phyloP scores from a whole-genome alignment of 2,329 filamentous ascomycete genomes.

The Sordariomycetes sp. region DNA sequence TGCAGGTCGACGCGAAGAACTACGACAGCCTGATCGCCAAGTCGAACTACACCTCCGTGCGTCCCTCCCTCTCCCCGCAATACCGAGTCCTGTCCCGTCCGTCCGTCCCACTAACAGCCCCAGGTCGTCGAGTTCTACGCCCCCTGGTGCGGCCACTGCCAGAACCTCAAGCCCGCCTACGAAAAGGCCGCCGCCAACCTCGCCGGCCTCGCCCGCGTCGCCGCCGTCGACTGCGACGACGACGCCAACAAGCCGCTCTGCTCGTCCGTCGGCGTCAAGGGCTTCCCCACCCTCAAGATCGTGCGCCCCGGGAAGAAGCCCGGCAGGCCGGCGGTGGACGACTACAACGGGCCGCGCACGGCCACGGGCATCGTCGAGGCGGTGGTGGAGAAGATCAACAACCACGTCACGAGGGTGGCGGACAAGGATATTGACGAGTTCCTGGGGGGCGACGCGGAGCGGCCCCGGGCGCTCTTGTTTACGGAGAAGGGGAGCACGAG shows the following conservation, averaged over 20 bases:
- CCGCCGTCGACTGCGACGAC: constrained; percentile 90
- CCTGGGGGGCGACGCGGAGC: constrained; percentile 57
- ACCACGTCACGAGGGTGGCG: constrained; percentile 72
- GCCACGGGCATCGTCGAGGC: constrained; percentile 84
- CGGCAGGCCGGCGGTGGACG: constrained; percentile 72
- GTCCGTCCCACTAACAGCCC: background rate
- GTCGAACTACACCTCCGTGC: constrained; percentile 85
- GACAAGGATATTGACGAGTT: constrained; percentile 73
- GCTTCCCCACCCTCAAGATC: constrained; percentile 94
- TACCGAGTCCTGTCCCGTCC: too few species aligned
- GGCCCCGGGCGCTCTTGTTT: constrained; percentile 81
- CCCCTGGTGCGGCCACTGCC: constrained; percentile 95
- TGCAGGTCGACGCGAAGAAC: constrained; percentile 68
- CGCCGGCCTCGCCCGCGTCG: constrained; percentile 86
- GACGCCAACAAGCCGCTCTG: constrained; percentile 87
- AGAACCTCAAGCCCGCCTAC: constrained; percentile 90
- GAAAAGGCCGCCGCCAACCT: constrained; percentile 88
- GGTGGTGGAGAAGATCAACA: constrained; percentile 79
- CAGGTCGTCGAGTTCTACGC: constrained; percentile 81
- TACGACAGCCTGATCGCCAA: constrained; percentile 77
- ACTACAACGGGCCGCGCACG: constrained; percentile 75
- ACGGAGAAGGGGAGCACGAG: constrained; percentile 87
- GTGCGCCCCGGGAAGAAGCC: constrained; percentile 73
- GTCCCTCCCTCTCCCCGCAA: constrained; percentile 16
- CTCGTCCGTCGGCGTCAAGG: constrained; percentile 74